A percentile compares a stretch with the other conserved stretches of the same genome.
phyloP scores from a whole-genome alignment of 805 yeast genomes.

The Metschnikowia drakensbergensis region DNA sequence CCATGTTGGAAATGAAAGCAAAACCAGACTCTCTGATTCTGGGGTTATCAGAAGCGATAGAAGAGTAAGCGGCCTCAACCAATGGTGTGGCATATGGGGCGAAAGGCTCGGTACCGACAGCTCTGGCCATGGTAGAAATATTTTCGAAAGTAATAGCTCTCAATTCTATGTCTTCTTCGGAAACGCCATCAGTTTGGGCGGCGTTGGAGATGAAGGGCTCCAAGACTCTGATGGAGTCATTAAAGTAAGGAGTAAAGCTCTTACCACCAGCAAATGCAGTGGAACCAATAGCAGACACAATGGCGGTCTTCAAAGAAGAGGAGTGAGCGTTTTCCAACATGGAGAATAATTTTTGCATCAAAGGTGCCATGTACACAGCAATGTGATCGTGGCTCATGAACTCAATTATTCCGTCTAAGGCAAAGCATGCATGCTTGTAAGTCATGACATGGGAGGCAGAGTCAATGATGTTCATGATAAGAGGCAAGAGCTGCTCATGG shows the following conservation, averaged over 20 bases:
- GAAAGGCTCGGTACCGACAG: conserved; percentile 90
- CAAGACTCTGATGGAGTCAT: conserved; percentile 70
- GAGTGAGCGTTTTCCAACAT: conserved; percentile 75
- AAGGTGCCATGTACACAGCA: conserved; percentile 73
- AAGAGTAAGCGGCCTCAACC: conserved; percentile 79
- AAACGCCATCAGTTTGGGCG: conserved; percentile 67
- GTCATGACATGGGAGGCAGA: conserved; percentile 77
- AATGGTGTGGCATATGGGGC: conserved; percentile 82
- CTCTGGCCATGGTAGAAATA: conserved; percentile 90
- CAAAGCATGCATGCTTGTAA: conserved; percentile 86
- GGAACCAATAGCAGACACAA: conserved; percentile 94
- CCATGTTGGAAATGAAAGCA: conserved; percentile 88
- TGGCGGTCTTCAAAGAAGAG: conserved; percentile 71
- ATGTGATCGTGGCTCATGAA: conserved; percentile 86
- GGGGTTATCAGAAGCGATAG: conserved; percentile 72
- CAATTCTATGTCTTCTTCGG: conserved; percentile 86
- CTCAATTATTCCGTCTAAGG: conserved; percentile 89
- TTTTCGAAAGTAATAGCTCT: conserved; percentile 92
- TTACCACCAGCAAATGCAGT: conserved; percentile 95
- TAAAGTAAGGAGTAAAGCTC: conserved; percentile 80
- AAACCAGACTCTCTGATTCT: conserved; percentile 93
- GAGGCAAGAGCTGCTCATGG: conserved; percentile 79
- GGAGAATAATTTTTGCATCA: conserved; percentile 83
- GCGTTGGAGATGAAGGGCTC: conserved; percentile 76
- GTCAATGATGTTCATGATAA: conserved; percentile 83